Evolutionary conservation across 225 moss, liverwort and hornwort species (phyloP).

Genomic region (Takakia lepidozioides): DNA sequence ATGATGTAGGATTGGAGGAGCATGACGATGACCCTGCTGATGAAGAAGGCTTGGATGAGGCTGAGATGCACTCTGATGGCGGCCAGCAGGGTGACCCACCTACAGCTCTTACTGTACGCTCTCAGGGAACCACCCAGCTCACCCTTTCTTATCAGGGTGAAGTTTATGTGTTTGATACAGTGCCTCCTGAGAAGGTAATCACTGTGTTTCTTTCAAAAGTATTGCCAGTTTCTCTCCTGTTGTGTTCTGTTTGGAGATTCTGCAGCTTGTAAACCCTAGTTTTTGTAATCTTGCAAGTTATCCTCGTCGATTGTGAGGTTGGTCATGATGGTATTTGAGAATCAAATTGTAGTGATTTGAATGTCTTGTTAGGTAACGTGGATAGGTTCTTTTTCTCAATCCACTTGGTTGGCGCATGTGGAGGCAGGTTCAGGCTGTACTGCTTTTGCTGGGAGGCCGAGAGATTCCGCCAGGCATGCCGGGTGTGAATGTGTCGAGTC

Average conservation of each 20-base stretch:
- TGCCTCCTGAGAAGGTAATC: slow-evolving; percentile 86
- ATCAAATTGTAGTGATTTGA: too few relatives aligned
- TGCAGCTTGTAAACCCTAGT: too few relatives aligned
- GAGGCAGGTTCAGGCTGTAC: slow-evolving; percentile 84
- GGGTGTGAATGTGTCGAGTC: slow-evolving; percentile 57
- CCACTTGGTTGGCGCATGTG: too few relatives aligned
- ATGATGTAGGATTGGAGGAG: slow-evolving; percentile 60
- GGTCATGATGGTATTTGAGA: too few relatives aligned
- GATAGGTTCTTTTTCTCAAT: too few relatives aligned
- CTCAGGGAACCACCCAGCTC: slow-evolving; percentile 79
- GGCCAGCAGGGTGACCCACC: slow-evolving; percentile 64
- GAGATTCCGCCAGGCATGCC: slow-evolving; percentile 94
- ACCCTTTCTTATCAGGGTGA: slow-evolving; percentile 93
- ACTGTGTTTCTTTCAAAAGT: not conserved
- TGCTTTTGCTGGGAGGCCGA: slow-evolving; percentile 78
- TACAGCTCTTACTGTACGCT: slow-evolving; percentile 54
- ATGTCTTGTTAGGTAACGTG: too few relatives aligned
- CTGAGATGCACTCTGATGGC: slow-evolving; percentile 92
- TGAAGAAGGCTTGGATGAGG: slow-evolving; percentile 88
- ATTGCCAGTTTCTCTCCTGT: too few relatives aligned
- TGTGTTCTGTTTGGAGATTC: too few relatives aligned
- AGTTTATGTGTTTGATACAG: slow-evolving; percentile 94
- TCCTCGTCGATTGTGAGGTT: too few relatives aligned
- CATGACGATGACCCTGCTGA: slow-evolving; percentile 77
- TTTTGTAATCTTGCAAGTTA: too few relatives aligned